phyloP scores from a whole-genome alignment of 1,284 basidiomycete species.

The Tylopilus sp. region DNA sequence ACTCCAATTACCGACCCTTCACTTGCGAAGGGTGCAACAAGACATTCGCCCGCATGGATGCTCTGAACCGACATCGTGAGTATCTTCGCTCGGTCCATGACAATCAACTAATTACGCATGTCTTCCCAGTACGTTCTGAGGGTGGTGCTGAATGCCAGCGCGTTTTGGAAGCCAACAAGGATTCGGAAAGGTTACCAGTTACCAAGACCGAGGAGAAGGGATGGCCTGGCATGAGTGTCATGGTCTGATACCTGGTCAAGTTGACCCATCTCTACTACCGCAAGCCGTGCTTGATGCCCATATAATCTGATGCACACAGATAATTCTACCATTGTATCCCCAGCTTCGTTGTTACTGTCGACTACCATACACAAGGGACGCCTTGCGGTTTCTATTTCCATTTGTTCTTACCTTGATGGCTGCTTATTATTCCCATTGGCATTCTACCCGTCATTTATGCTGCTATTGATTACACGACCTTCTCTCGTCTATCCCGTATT shows the following conservation, averaged over 20 bases:
- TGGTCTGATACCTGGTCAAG: slow-evolving; percentile 21
- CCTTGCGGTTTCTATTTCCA: slow-evolving; percentile 23
- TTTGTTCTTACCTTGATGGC: slow-evolving; percentile 4
- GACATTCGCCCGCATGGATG: slow-evolving; percentile 76
- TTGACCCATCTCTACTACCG: slow-evolving; percentile 8
- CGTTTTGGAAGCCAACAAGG: slow-evolving; percentile 32
- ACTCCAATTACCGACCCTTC: slow-evolving; percentile 71
- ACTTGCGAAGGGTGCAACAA: slow-evolving; percentile 74
- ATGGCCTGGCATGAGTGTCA: slow-evolving; percentile 28
- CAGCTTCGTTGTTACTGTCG: slow-evolving; percentile 7
- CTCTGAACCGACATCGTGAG: slow-evolving; percentile 71
- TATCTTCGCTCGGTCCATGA: slow-evolving; percentile 20
- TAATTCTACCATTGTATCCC: slow-evolving; percentile 24
- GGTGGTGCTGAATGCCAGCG: slow-evolving; percentile 52
- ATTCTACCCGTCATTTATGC: slow-evolving; percentile 24
- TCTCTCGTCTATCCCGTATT: slow-evolving; percentile 17
- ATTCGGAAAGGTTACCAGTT: slow-evolving; percentile 17
- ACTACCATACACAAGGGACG: slow-evolving; percentile 30
- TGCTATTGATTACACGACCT: slow-evolving; percentile 31
- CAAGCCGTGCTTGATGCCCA: slow-evolving; percentile 11
- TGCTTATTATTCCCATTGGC: slow-evolving; percentile 7
- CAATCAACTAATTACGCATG: background rate
- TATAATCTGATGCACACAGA: slow-evolving; percentile 21
- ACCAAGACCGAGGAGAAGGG: slow-evolving; percentile 28
- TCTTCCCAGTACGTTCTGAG: slow-evolving; percentile 46